Evolutionary conservation across 257 asterid species (phyloP).

Genomic region (Solanum pimpinellifolium): DNA sequence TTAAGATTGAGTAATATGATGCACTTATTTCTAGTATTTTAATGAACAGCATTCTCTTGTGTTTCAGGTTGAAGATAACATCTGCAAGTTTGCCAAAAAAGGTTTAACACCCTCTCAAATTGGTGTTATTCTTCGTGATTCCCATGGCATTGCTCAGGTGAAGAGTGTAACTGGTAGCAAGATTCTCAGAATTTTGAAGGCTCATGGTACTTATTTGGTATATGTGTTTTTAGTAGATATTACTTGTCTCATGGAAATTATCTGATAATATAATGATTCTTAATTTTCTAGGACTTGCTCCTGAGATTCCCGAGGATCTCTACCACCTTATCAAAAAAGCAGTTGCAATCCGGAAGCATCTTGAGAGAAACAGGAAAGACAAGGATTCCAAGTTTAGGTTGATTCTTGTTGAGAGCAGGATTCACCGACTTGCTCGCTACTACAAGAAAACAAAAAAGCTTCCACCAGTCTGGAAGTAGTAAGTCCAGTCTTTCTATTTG

Average conservation of each 20-base stretch:
- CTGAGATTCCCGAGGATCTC: conserved; percentile 20
- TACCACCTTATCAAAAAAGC: conserved; percentile 62
- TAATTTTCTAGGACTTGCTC: conserved; percentile 45
- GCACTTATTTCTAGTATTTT: neutral
- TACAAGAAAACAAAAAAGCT: conserved; percentile 67
- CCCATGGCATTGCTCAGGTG: conserved; percentile 66
- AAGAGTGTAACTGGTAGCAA: conserved; percentile 20
- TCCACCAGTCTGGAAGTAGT: conserved; percentile 73
- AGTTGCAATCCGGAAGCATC: conserved; percentile 64
- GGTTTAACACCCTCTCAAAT: conserved; percentile 63
- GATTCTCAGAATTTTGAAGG: conserved; percentile 56
- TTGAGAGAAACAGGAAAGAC: conserved; percentile 72
- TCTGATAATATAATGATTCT: neutral
- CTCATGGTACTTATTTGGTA: conserved; percentile 18
- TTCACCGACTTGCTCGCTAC: conserved; percentile 31
- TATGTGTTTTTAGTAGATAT: neutral
- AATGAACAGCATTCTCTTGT: neutral
- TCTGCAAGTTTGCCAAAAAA: conserved; percentile 60
- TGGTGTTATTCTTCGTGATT: conserved; percentile 71
- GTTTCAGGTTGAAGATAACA: conserved; percentile 48
- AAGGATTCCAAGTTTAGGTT: conserved; percentile 60
- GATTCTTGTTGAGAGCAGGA: conserved; percentile 52
- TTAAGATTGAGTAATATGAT: neutral
- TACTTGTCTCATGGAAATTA: neutral
- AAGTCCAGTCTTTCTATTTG: conserved; percentile 5